Base-by-base conservation (phyloP, 805 yeast species). In the Metschnikowia shivogae region DNA sequence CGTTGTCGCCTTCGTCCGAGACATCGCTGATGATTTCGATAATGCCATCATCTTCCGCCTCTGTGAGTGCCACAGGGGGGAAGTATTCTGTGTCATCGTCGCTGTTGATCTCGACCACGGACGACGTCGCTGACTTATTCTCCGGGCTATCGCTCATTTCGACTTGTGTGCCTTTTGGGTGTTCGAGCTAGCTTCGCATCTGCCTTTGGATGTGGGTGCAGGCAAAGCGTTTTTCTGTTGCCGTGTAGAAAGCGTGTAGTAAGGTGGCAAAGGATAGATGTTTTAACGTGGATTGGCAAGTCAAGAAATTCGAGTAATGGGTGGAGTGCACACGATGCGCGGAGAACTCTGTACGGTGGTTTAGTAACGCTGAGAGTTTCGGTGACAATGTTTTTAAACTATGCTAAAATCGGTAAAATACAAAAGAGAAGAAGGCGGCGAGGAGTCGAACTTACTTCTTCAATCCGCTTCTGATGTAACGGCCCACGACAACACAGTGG, bases 401-500 rank as follows among this genome's bases (percentile, higher is more conserved):
- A 51, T 51, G 55, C 55, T 46, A 50, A 34, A 39, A 44, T 37
- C 41, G 41, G 45, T 48, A 48, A 45, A 48, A 45, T 48, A 50
- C 52, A 48, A 40, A 47, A 31, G 37, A 45, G 44, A 36, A 46
- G 45, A 49, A 47, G 34, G 42, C 10, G 36, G 36, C 6, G 39
- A 34, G 31, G 14, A 39, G 26, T 10, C n/a, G 34, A 32, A 46
- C 45, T 56, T 67, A 71, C 60, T 70, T 71, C 64, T 77, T 77
- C 61, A 77, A 67, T 43, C 93, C 95, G 65, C 92, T 81, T 83
- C 99, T 87, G 80, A 85, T 77, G 80, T 93, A 93, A 73, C 85
- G 82, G 68, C 98, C 99, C 65, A 93, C 89, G 61, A 93, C 99
- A 66, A 93, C 87, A 85, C 98, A 92, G 78, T 93, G 99, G 68